Evolutionary conservation across 371 early-diverging fungal species (phyloP).

Genomic region (Parasitella parasitica): DNA sequence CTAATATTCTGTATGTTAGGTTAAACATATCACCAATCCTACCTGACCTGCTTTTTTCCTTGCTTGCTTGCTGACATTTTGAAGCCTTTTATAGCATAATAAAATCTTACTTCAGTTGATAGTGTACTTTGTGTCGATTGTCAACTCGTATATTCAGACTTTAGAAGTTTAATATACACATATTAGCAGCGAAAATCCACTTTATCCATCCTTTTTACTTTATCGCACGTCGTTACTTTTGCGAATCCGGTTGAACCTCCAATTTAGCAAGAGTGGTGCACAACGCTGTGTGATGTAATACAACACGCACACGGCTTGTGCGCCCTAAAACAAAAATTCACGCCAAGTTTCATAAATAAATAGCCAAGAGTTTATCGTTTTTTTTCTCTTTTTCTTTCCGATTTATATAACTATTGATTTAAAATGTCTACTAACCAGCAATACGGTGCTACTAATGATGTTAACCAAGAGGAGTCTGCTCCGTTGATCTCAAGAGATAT

Average conservation of each 20-base stretch:
- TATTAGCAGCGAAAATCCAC: no score
- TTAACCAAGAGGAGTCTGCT: slow-evolving; percentile 37
- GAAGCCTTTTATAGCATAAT: no score
- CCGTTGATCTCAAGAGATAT: slow-evolving; percentile 16
- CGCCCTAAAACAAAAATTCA: not conserved
- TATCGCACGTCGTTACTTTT: not conserved
- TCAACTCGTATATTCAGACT: no score
- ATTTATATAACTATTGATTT: not conserved
- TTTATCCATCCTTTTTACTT: not conserved
- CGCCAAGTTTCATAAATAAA: slow-evolving; percentile 10
- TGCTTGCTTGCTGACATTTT: no score
- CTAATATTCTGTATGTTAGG: no score
- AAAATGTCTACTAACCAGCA: slow-evolving; percentile 27
- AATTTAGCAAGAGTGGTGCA: not conserved
- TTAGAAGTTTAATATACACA: not conserved
- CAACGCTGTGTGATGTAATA: slow-evolving; percentile 15
- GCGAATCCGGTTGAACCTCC: not conserved
- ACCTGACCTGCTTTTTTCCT: no score
- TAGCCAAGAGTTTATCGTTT: not conserved
- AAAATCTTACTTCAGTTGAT: no score
- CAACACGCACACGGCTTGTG: slow-evolving; percentile 1
- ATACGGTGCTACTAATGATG: slow-evolving; percentile 34
- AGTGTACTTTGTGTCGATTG: no score
- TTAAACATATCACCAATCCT: no score
- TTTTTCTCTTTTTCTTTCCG: slow-evolving; percentile 13